These are phyloP conservation scores for Fusarium udum DNA, from an alignment of 2,329 filamentous ascomycete species.

Conservation along the genomic window DNA sequence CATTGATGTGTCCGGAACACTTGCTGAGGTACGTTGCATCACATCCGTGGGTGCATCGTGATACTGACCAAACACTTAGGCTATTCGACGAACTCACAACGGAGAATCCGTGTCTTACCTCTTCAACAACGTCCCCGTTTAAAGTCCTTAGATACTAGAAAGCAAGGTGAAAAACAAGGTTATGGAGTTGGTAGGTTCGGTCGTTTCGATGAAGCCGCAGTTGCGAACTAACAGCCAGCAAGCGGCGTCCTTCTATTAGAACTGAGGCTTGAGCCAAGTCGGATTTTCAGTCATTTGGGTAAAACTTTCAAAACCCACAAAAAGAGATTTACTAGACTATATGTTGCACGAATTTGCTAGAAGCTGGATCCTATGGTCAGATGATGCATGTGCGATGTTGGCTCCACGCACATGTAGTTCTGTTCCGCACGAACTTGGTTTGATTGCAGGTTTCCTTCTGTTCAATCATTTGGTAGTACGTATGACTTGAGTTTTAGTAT, in stretches of 20 bases:
- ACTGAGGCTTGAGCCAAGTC: conserved; percentile 28
- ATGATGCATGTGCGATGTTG: conserved; percentile 1
- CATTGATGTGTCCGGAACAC: conserved; percentile 89
- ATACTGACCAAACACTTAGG: conserved; percentile 51
- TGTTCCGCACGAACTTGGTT: conserved; percentile 1
- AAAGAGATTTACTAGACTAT: conserved; percentile 18
- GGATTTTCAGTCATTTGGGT: conserved; percentile 20
- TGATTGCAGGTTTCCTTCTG: conserved; percentile 3
- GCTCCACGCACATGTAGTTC: conserved; percentile 8
- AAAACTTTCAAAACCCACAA: conserved; percentile 30
- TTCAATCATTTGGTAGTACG: neutral
- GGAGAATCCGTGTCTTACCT: conserved; percentile 72
- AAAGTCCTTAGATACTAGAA: conserved; percentile 15
- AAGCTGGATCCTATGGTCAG: neutral
- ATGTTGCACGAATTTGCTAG: conserved; percentile 9
- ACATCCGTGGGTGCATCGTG: neutral
- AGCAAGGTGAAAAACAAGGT: conserved; percentile 23
- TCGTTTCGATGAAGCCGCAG: neutral
- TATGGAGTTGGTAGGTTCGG: conserved; percentile 41
- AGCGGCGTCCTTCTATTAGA: conserved; percentile 39
- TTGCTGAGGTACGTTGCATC: conserved; percentile 62
- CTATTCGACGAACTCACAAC: conserved; percentile 75
- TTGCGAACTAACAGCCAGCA: conserved; percentile 22
- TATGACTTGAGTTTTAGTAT: conserved; percentile 2
- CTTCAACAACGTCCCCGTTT: conserved; percentile 72